Evolutionary conservation across 495 filamentous ascomycete species (phyloP), one percentile per base, ranked within the genome.

Genomic region (Chaetomium cochliodes): DNA sequence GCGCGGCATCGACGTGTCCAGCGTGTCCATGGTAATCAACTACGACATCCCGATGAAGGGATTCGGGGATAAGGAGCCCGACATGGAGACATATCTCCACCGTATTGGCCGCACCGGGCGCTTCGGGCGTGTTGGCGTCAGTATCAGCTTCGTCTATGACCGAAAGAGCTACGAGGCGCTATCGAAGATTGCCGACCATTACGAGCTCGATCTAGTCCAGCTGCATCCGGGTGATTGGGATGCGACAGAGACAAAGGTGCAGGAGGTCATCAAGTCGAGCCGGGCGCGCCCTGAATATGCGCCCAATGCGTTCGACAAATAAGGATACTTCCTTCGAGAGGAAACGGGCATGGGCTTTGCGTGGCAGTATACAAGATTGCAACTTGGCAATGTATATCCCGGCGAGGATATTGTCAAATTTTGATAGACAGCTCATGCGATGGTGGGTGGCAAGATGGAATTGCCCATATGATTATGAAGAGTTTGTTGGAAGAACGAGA

Each of bases 11-110:
- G 96, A 99, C 77, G 92, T 99, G 13, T 91, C 92, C 37, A 92
- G 92, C 22, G 96, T 98, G 3, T 96, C 92, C 20, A 90, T 99
- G 84, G 96, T 99, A 41, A 88, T 99, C 78, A 99, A 99, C 80
- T 99, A 98, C 76, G 88, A 88, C 70, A 86, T 88, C 64, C 86
- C 86, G 1, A 85, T 87, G 78, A 86, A 85, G 67, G 81, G 80
- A 9, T 60, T 70, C 22, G 76, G 76, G 58, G 79, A 84, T 42
- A 57, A 65, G 15, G 78, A 78, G 60, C 86, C 92, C 3, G 94
- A 99, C 70, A 84, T 84, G 26, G 91, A 97, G 76, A 98, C 96
- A 5, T 99, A 99, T 73, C 90, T 99, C 47, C 94, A 99, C 83
- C 90, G 94, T 76, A 98, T 98, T 73, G 94, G 94, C 63, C 91